Percentiles rank a stretch among this genome's conserved stretches.
Conservation (phyloP, 2,329 filamentous ascomycete species). For the Harringtonia aguacate region DNA sequence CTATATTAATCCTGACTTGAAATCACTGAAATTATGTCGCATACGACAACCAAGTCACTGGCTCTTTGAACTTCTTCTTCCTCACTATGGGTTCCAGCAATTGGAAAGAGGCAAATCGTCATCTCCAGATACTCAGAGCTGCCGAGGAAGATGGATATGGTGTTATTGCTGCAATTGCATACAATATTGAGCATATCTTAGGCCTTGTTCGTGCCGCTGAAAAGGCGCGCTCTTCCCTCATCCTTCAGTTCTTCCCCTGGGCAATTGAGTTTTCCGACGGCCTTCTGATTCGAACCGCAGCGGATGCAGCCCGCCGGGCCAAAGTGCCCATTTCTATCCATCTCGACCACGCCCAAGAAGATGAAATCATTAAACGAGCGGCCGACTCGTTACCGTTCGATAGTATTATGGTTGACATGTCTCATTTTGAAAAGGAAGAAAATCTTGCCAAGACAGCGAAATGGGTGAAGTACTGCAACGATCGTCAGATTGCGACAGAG, state of each 20-base stretch:
- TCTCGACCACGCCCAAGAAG: constrained; percentile 51
- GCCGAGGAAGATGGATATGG: constrained; percentile 8
- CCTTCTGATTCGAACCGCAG: constrained; percentile 38
- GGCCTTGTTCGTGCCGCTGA: constrained; percentile 35
- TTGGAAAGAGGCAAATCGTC: too few relatives aligned
- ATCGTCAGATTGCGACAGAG: constrained; percentile 55
- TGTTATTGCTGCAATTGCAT: constrained; percentile 17
- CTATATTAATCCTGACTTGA: too few relatives aligned
- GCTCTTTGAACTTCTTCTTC: too few relatives aligned
- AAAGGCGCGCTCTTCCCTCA: constrained; percentile 47
- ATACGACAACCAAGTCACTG: too few relatives aligned
- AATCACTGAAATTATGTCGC: constrained; percentile 5
- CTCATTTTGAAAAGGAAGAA: constrained; percentile 59
- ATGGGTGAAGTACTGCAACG: constrained; percentile 52
- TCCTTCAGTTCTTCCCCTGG: constrained; percentile 64
- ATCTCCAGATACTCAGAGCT: constrained; percentile 9
- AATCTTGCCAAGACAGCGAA: constrained; percentile 55
- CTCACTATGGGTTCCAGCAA: too few relatives aligned
- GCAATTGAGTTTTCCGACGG: constrained; percentile 49
- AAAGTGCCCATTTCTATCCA: constrained; percentile 46
- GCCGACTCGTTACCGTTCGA: constrained; percentile 48
- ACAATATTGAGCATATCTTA: constrained; percentile 58
- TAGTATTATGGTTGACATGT: constrained; percentile 67
- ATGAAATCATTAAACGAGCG: constrained; percentile 43
- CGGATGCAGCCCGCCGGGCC: constrained; percentile 37